phyloP scores from a whole-genome alignment of 164 flowering plant genomes.

The Chimonanthus salicifolius region DNA sequence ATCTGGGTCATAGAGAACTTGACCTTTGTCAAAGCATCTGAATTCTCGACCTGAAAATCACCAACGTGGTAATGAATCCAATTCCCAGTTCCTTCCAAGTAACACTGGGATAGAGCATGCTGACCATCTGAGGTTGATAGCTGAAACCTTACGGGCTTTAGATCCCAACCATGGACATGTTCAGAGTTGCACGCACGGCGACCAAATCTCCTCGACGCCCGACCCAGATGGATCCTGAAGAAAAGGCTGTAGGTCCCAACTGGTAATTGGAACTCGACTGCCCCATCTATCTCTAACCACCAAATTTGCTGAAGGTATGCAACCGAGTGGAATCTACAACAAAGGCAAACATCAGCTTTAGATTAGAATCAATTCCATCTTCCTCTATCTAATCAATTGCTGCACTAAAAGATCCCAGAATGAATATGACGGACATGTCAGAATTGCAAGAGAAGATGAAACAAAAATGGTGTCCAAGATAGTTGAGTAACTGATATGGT shows the following conservation, averaged over 20 bases:
- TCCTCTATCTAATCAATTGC: too few relatives aligned
- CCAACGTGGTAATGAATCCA: constrained; percentile 68
- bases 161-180: constrained; percentile 80
- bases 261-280: constrained; percentile 65
- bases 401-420: background rate
- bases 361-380: background rate
- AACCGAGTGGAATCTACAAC: constrained; percentile 51
- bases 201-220: constrained; percentile 47
- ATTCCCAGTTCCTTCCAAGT: constrained; percentile 49
- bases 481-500: too few relatives aligned
- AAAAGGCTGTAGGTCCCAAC: constrained; percentile 61
- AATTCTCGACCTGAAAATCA: constrained; percentile 51
- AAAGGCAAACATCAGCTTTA: background rate
- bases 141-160: constrained; percentile 65
- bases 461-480: background rate
- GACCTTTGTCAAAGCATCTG: constrained; percentile 38
- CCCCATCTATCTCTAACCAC: constrained; percentile 85
- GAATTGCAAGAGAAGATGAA: background rate
- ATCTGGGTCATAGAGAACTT: constrained; percentile 77
- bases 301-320: constrained; percentile 85
- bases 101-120: constrained; percentile 34
- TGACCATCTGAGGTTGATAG: constrained; percentile 64
- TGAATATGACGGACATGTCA: background rate
- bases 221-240: constrained; percentile 68
- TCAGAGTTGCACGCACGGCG: constrained; percentile 56